A percentile compares a stretch with the other conserved stretches of the same genome.
phyloP scores from a whole-genome alignment of 129 eudicot genomes.

The Calendula officinalis region DNA sequence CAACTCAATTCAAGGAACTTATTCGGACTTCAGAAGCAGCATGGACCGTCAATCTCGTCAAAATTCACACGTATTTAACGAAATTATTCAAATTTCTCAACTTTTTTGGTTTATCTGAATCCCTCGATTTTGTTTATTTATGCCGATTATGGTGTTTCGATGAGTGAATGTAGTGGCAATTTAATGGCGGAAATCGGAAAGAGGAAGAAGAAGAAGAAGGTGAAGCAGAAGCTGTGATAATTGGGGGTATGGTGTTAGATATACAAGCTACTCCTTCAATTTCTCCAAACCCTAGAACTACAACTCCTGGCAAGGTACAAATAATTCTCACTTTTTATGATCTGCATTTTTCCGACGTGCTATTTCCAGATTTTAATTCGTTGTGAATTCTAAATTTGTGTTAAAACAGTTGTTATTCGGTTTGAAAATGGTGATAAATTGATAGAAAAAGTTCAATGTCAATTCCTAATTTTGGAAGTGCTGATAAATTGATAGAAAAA shows the following conservation, averaged over 20 bases:
- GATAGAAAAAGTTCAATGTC: neutral
- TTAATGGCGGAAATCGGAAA: constrained; percentile 18
- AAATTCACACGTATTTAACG: constrained; percentile 8
- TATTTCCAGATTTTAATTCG: neutral
- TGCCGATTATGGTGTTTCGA: constrained; percentile 5
- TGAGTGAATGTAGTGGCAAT: constrained; percentile 13
- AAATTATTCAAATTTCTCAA: neutral
- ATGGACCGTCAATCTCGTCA: constrained; percentile 14
- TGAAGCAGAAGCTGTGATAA: constrained; percentile 58
- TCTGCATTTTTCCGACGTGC: too few relatives aligned
- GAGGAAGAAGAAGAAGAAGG: constrained; percentile 27
- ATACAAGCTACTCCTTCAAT: constrained; percentile 70
- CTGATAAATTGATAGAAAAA: neutral
- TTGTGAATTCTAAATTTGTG: neutral
- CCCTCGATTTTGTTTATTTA: neutral
- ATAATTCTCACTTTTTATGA: neutral
- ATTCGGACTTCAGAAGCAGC: neutral
- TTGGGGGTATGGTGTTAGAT: constrained; percentile 97
- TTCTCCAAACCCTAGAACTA: constrained; percentile 60
- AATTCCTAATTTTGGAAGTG: neutral
- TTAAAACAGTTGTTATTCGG: neutral
- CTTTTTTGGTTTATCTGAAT: constrained; percentile 3
- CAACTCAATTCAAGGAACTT: neutral
- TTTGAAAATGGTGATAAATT: neutral
- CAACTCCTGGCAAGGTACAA: constrained; percentile 89